These are phyloP conservation scores for Citrus trifoliata DNA, from an alignment of 345 rosid species.

Conservation along the genomic window DNA sequence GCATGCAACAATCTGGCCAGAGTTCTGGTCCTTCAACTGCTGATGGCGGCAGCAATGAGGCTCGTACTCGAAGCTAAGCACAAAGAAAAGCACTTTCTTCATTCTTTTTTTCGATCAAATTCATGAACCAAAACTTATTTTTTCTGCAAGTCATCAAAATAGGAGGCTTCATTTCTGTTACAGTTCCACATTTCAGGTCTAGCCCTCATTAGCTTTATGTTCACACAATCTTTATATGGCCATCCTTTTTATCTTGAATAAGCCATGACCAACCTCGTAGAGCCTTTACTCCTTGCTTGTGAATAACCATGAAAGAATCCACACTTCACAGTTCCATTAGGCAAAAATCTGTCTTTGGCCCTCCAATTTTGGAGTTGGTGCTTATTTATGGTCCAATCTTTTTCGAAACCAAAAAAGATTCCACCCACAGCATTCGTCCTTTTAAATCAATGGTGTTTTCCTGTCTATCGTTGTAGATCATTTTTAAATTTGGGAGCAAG, in stretches of 20 bases:
- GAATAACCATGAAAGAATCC: conserved; percentile 36
- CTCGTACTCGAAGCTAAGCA: conserved; percentile 29
- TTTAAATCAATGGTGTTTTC: conserved; percentile 24
- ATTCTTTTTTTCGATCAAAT: conserved; percentile 28
- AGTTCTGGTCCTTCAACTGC: conserved; percentile 42
- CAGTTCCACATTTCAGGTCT: conserved; percentile 36
- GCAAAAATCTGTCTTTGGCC: conserved; percentile 18
- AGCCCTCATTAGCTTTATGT: conserved; percentile 27
- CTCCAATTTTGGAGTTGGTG: conserved; percentile 29
- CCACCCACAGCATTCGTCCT: conserved; percentile 21
- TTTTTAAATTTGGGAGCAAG: conserved; percentile 29
- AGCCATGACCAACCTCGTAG: conserved; percentile 33
- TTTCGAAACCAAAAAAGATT: conserved; percentile 17
- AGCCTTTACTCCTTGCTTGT: conserved; percentile 31
- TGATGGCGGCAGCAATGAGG: conserved; percentile 17
- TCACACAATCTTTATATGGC: conserved; percentile 31
- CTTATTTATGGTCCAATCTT: conserved; percentile 32
- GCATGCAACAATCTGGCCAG: conserved; percentile 39
- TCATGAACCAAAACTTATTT: conserved; percentile 28
- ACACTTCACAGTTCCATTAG: conserved; percentile 33
- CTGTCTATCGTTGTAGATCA: conserved; percentile 18
- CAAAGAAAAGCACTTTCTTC: conserved; percentile 19
- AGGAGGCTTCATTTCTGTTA: conserved; percentile 36
- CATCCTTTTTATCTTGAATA: conserved; percentile 32
- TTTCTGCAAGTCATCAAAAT: conserved; percentile 27